Base-by-base conservation (phyloP, 73 alveolate species). In the Stentor roeselii region DNA sequence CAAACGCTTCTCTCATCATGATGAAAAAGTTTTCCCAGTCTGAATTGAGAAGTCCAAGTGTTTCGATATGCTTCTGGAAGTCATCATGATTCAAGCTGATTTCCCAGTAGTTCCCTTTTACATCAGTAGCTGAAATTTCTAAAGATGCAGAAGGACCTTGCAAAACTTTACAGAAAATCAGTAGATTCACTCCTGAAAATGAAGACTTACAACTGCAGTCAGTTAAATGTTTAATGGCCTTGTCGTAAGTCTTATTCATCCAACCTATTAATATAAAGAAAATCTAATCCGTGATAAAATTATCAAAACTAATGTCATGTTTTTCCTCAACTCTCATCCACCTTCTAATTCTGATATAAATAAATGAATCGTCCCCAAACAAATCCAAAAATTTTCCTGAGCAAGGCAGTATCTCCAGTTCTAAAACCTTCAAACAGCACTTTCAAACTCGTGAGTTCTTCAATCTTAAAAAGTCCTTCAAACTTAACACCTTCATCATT, bases 101-200 rank as follows among this genome's bases (percentile, higher is more conserved):
- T 34, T 67, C 80, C 80, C 80, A 67, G 80, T 67, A 67, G 42
- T 67, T 67, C 37, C 37, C 41, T 34, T 34, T 67, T 30, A 67
- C 80, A 67, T 67, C 80, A 21, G 80, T 67, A 67, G 80, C 80
- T 34, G 80, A 36, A 21, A 67, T 67, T 67, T 67, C 80, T 34
- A 67, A 32, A 1, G 11, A 14, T 11, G 11, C 37, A 27, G 37
- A n/a, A 1, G 37, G 50, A 2, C 34, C 80, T 67, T 21, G 80
- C 41, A 21, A 14, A 21, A 67, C 80, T 34, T 32, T 67, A 27
- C 37, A n/a, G 2, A n/a, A 21, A 21, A 67, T 67, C 34, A 67
- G 34, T 34, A 67, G 15, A 27, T 34, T 67, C 27, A 50, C 67
- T 11, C 67, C 67, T 21, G 67, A 50, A 50, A 50, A 6, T 21